These are phyloP conservation scores for Cladosporium sp. DNA, from an alignment of 2,329 filamentous ascomycete genomes.

Conservation along the genomic window DNA sequence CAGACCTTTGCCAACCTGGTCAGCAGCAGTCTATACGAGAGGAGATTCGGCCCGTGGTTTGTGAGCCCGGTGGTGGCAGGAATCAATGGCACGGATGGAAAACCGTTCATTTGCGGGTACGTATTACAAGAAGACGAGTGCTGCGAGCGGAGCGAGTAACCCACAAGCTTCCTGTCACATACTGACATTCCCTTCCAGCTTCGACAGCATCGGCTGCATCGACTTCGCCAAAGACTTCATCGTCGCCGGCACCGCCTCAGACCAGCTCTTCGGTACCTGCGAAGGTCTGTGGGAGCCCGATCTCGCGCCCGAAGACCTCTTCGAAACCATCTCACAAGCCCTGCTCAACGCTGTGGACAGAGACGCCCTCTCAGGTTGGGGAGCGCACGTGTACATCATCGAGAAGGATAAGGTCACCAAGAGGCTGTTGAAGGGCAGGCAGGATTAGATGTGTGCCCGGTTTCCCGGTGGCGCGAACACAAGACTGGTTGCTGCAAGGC, in stretches of 20 bases:
- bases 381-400: constrained; percentile 98
- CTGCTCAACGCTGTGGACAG: constrained; percentile 93
- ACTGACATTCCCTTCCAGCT: constrained; percentile 37
- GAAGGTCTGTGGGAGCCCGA: constrained; percentile 97
- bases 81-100: constrained; percentile 86
- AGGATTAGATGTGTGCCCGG: constrained; percentile 54
- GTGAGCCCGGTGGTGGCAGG: constrained; percentile 92
- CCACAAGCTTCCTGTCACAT: not conserved
- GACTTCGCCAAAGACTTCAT: constrained; percentile 99
- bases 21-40: constrained; percentile 85
- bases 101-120: constrained; percentile 90
- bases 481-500: too few species aligned
- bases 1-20: constrained; percentile 96
- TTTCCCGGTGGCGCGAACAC: too few species aligned
- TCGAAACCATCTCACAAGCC: constrained; percentile 96
- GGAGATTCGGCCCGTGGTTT: constrained; percentile 93
- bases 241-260: constrained; percentile 89
- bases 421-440: constrained; percentile 94
- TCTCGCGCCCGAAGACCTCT: constrained; percentile 89
- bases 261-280: constrained; percentile 98
- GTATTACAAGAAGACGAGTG: constrained; percentile 11
- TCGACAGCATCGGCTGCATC: constrained; percentile 98
- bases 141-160: not conserved
- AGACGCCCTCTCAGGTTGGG: constrained; percentile 96
- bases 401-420: constrained; percentile 99